These are phyloP conservation scores for Escallonia herrerae DNA, from an alignment of 129 eudicot species.

Conservation along the genomic window DNA sequence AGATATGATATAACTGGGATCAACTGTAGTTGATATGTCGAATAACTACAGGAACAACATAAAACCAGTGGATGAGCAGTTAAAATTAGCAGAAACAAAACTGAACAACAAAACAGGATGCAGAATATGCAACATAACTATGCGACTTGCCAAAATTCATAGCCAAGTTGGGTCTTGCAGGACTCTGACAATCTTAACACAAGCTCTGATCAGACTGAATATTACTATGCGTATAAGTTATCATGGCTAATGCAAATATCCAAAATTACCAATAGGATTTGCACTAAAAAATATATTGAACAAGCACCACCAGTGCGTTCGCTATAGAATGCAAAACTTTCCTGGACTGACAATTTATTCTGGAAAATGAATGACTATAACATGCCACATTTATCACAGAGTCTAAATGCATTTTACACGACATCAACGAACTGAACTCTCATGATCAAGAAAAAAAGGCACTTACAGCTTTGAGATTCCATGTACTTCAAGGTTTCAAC, in stretches of 20 bases:
- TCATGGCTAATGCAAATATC: background rate
- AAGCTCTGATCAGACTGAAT: too few relatives aligned
- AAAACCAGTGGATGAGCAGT: background rate
- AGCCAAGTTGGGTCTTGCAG: background rate
- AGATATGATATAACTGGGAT: conserved; percentile 86
- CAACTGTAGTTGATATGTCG: conserved; percentile 85
- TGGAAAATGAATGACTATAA: too few relatives aligned
- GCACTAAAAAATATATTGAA: too few relatives aligned
- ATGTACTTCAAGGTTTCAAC: background rate
- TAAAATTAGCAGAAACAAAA: background rate
- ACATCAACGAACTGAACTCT: background rate
- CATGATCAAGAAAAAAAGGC: background rate
- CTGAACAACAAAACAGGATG: background rate
- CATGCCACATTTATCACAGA: background rate
- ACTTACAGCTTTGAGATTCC: background rate
- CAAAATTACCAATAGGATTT: background rate
- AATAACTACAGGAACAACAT: conserved; percentile 50
- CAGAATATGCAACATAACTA: background rate
- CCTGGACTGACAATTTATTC: too few relatives aligned
- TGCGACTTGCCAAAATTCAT: background rate
- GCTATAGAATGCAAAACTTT: too few relatives aligned
- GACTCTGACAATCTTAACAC: background rate
- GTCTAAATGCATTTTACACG: background rate
- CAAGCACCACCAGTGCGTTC: too few relatives aligned
- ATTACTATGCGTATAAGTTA: background rate